Percentiles rank a stretch among this genome's conserved stretches.
phyloP scores from a whole-genome alignment of 2,329 filamentous ascomycete species.

The Phaeosphaeria sp. region DNA sequence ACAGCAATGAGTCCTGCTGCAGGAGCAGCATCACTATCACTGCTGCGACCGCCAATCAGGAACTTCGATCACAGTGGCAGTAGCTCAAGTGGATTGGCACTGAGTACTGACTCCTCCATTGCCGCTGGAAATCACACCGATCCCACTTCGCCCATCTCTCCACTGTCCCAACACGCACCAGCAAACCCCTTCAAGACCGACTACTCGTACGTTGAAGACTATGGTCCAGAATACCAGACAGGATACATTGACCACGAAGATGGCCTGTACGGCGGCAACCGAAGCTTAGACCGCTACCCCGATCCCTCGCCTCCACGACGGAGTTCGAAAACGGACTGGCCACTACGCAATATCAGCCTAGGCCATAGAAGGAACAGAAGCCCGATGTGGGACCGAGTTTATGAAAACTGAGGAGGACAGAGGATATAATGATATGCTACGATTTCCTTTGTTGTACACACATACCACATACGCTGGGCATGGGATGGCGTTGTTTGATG shows the following conservation, averaged over 20 bases:
- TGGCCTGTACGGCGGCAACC: constrained; percentile 38
- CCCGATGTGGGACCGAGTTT: constrained; percentile 43
- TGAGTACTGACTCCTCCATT: constrained; percentile 8
- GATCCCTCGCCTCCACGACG: constrained; percentile 18
- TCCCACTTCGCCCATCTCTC: constrained; percentile 21
- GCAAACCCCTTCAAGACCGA: constrained; percentile 36
- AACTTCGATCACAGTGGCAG: constrained; percentile 30
- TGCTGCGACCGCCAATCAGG: constrained; percentile 31
- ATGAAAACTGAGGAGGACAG: constrained; percentile 26
- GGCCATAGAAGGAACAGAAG: constrained; percentile 29
- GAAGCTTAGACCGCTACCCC: constrained; percentile 35
- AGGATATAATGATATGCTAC: constrained; percentile 1
- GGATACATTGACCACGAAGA: constrained; percentile 31
- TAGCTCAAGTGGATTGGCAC: constrained; percentile 28
- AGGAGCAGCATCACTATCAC: constrained; percentile 22
- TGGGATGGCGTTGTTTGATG: not conserved
- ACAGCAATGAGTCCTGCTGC: constrained; percentile 21
- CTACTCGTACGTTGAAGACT: constrained; percentile 40
- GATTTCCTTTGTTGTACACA: constrained; percentile 27
- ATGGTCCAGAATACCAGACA: constrained; percentile 35
- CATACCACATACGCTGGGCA: constrained; percentile 4
- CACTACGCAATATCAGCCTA: constrained; percentile 29
- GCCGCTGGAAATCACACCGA: constrained; percentile 14
- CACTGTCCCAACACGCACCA: constrained; percentile 13
- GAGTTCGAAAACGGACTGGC: constrained; percentile 39